Percentiles rank a stretch among this genome's conserved stretches.
These are phyloP conservation scores for Lathyrus oleraceus DNA, from an alignment of 306 rosid genomes.

Conservation along the genomic window DNA sequence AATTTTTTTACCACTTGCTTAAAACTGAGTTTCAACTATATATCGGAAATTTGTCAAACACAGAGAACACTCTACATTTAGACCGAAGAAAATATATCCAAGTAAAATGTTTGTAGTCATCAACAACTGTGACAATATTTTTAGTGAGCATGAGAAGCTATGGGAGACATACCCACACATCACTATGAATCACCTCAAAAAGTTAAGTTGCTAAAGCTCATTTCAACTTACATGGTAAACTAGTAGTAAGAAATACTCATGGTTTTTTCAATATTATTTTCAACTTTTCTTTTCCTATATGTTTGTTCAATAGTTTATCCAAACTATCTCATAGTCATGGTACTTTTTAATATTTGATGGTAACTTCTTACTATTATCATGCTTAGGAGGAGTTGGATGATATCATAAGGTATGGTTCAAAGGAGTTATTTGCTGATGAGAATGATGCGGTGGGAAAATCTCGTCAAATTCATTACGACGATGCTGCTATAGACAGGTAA, in stretches of 20 bases:
- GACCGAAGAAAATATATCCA: no score
- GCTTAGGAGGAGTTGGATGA: conserved; percentile 93
- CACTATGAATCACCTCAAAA: neutral
- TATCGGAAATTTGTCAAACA: no score
- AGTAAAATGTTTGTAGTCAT: no score
- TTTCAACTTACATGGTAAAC: neutral
- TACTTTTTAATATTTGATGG: conserved; percentile 31
- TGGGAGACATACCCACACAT: no score
- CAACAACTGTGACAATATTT: no score
- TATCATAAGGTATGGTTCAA: conserved; percentile 92
- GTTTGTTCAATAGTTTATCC: conserved; percentile 1
- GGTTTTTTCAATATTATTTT: neutral
- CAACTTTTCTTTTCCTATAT: conserved; percentile 9
- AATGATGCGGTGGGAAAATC: conserved; percentile 84
- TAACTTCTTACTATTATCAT: conserved; percentile 33
- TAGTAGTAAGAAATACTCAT: neutral
- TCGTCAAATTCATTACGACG: conserved; percentile 96
- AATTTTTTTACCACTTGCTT: no score
- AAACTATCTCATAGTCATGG: neutral
- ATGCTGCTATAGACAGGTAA: conserved; percentile 88
- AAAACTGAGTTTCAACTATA: no score
- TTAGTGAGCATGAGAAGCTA: no score
- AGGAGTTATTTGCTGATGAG: conserved; percentile 94
- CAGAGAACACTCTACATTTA: no score
- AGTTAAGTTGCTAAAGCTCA: neutral